Evolutionary conservation across 169 alveolate genomes (phyloP).

Genomic region (Eimeria brunetti): DNA sequence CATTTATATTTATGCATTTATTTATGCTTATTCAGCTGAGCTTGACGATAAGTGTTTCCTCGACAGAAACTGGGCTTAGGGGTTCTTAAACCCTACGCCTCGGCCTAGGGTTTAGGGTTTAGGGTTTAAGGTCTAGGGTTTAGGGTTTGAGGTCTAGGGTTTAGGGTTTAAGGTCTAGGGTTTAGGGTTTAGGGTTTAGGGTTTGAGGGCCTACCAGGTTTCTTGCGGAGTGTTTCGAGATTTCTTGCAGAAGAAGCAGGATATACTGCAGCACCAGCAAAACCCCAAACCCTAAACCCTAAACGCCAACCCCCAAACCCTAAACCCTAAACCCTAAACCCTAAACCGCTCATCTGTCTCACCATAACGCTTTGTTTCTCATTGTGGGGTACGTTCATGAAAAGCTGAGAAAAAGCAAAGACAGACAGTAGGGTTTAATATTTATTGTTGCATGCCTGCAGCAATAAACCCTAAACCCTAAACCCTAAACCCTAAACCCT

Average conservation of each 20-base stretch:
- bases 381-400: conserved; percentile 22
- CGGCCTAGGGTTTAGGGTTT: not conserved
- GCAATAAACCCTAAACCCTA: no score
- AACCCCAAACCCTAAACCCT: conserved; percentile 38
- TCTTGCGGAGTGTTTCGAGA: not conserved
- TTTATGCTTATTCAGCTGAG: not conserved
- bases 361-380: conserved; percentile 47
- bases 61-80: not conserved
- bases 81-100: not conserved
- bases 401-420: conserved; percentile 1
- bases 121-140: not conserved
- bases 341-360: not conserved
- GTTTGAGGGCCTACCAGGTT: conserved; percentile 13
- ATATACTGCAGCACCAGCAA: conserved; percentile 26
- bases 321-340: conserved; percentile 27
- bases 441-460: not conserved
- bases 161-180: conserved; percentile 3
- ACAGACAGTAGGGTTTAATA: not conserved
- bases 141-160: not conserved
- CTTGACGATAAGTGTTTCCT: not conserved
- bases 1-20: not conserved
- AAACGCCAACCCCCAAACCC: conserved; percentile 11
- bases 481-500: no score
- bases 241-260: not conserved
- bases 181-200: not conserved